Evolutionary conservation across 208 protist species (phyloP).

Genomic region (Trichomonas gallinae): DNA sequence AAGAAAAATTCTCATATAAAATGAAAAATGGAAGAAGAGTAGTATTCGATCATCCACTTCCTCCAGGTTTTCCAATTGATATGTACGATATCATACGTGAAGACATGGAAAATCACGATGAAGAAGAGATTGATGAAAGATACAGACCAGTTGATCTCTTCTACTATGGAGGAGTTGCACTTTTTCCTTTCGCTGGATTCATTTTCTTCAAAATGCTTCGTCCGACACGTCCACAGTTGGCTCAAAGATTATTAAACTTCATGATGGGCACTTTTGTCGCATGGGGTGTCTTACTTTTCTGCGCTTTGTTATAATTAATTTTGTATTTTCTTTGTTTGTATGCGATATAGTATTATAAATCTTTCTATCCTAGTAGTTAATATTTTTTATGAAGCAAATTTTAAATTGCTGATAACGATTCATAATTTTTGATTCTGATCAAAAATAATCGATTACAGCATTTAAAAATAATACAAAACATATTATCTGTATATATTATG

Average conservation of each 20-base stretch:
- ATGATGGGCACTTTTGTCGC: not conserved
- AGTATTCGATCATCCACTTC: not conserved
- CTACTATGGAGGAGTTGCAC: not conserved
- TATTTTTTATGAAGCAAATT: no score
- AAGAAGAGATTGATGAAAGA: not conserved
- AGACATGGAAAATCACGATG: not conserved
- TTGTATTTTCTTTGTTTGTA: not conserved
- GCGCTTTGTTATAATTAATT: not conserved
- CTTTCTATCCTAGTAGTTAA: not conserved
- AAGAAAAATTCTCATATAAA: not conserved
- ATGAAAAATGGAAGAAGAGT: not conserved
- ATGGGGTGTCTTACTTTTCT: not conserved
- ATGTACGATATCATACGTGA: not conserved
- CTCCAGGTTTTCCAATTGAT: not conserved
- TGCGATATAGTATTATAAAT: not conserved
- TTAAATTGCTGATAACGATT: no score
- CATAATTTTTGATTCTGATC: no score
- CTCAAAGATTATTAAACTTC: not conserved
- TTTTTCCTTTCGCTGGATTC: not conserved
- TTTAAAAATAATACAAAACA: no score
- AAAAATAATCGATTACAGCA: no score
- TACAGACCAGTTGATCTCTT: not conserved
- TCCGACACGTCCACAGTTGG: not conserved
- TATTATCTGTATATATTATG: no score
- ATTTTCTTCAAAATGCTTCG: not conserved